Evolutionary conservation across 2,329 filamentous ascomycete genomes (phyloP).

Genomic region (Purpureocillium lavendulum): DNA sequence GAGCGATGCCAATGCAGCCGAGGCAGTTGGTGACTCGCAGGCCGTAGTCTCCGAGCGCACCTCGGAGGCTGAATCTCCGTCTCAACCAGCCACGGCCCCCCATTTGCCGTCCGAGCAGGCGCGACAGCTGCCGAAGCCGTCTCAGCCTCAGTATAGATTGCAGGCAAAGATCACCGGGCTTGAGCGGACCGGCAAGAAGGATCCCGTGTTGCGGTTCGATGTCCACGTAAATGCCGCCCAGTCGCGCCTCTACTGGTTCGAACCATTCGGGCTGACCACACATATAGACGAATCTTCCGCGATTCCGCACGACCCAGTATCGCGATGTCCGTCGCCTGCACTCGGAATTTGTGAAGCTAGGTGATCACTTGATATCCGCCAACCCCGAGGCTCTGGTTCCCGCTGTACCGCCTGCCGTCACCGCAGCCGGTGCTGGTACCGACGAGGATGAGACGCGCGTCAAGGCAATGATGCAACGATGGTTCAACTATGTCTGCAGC

Average conservation of each 20-base stretch:
- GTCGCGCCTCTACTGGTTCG: not conserved
- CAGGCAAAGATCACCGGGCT: slow-evolving; percentile 92
- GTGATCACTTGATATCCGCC: slow-evolving; percentile 91
- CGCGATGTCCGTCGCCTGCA: slow-evolving; percentile 93
- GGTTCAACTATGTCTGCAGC: slow-evolving; percentile 87
- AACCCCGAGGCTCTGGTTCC: slow-evolving; percentile 94
- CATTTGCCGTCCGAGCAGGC: slow-evolving; percentile 21
- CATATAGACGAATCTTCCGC: slow-evolving; percentile 87
- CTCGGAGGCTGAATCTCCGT: slow-evolving; percentile 17
- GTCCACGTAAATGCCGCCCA: slow-evolving; percentile 63
- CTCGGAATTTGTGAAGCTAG: slow-evolving; percentile 93
- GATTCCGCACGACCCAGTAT: slow-evolving; percentile 96
- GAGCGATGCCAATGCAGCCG: slow-evolving; percentile 6
- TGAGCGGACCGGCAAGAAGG: slow-evolving; percentile 89
- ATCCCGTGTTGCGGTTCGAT: slow-evolving; percentile 90
- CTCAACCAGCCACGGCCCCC: slow-evolving; percentile 11
- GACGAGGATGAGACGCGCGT: slow-evolving; percentile 90
- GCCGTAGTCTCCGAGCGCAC: slow-evolving; percentile 5
- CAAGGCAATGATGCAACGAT: slow-evolving; percentile 83
- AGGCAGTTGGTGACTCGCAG: slow-evolving; percentile 10
- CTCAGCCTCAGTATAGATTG: slow-evolving; percentile 69
- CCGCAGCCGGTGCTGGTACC: slow-evolving; percentile 87
- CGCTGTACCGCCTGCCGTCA: slow-evolving; percentile 88
- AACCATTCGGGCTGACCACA: not conserved
- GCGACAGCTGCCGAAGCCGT: slow-evolving; percentile 47